A percentile compares a stretch with the other conserved stretches of the same genome.
Evolutionary conservation across 2,329 filamentous ascomycete genomes (phyloP).

Genomic region (Exophiala mesophila): DNA sequence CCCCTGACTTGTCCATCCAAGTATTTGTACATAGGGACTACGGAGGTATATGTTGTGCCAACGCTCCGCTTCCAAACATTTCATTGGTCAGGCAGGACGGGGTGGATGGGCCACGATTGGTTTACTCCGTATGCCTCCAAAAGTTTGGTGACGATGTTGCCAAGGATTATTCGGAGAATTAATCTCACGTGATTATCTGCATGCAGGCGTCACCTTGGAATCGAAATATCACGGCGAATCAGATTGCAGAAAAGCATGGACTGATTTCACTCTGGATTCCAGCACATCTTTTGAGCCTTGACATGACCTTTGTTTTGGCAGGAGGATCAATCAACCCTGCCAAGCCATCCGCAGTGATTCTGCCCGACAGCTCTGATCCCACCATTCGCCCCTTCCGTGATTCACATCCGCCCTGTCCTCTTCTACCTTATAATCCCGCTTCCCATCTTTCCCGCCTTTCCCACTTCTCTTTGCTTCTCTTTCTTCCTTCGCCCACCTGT

Average conservation of each 20-base stretch:
- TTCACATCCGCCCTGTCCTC: conserved; percentile 8
- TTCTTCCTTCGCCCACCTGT: conserved; percentile 15
- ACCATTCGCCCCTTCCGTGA: neutral
- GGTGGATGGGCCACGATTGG: no score
- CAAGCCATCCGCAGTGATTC: conserved; percentile 15
- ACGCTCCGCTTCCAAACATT: no score
- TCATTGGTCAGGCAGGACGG: no score
- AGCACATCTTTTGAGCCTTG: conserved; percentile 17
- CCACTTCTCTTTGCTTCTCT: conserved; percentile 17
- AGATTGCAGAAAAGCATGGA: conserved; percentile 1
- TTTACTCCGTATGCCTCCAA: no score
- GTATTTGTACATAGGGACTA: no score
- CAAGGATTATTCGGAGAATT: neutral
- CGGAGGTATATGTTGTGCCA: no score
- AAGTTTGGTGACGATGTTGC: neutral
- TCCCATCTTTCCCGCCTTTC: conserved; percentile 10
- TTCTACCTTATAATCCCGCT: conserved; percentile 19
- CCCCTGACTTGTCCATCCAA: no score
- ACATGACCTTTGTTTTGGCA: conserved; percentile 7
- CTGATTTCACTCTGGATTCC: conserved; percentile 15
- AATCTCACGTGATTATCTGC: conserved; percentile 6
- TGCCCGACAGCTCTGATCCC: conserved; percentile 9
- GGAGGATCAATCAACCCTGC: conserved; percentile 16
- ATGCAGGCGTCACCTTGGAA: neutral
- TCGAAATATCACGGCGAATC: conserved; percentile 21